Conservation (phyloP, 192 early-diverging fungal genomes). For the Coemansia pectinata region DNA sequence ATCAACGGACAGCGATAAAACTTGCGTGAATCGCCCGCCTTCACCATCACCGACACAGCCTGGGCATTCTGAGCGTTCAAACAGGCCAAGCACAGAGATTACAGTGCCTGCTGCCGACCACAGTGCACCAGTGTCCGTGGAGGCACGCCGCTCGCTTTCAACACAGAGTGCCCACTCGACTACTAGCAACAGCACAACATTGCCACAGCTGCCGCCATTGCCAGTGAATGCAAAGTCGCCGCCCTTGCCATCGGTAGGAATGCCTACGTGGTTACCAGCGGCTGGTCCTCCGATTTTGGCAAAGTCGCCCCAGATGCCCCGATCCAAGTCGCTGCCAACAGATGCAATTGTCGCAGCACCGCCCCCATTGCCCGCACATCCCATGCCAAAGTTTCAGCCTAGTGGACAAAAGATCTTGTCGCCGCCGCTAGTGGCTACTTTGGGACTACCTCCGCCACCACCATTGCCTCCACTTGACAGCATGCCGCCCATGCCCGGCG, state of each 20-base stretch:
- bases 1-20: constrained; percentile 43
- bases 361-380: constrained; percentile 29
- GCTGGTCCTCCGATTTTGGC: background rate
- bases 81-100: background rate
- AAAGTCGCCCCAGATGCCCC: constrained; percentile 21
- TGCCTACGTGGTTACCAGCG: constrained; percentile 36
- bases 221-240: constrained; percentile 24
- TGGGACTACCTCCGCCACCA: constrained; percentile 8
- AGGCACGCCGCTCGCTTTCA: background rate
- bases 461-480: background rate
- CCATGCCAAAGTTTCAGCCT: constrained; percentile 51
- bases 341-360: background rate
- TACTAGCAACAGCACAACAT: background rate
- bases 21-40: constrained; percentile 28
- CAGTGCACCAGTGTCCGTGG: background rate
- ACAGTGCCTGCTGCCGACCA: background rate
- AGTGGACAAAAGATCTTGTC: background rate
- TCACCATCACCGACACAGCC: constrained; percentile 11
- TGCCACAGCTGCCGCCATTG: constrained; percentile 24
- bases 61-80: background rate
- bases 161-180: background rate
- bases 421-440: background rate
- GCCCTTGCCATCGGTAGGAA: constrained; percentile 29
- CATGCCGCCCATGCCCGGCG: constrained; percentile 12
- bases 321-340: constrained; percentile 16